Base-by-base conservation (phyloP, 2,329 filamentous ascomycete genomes). In the Fusarium veterinarium region DNA sequence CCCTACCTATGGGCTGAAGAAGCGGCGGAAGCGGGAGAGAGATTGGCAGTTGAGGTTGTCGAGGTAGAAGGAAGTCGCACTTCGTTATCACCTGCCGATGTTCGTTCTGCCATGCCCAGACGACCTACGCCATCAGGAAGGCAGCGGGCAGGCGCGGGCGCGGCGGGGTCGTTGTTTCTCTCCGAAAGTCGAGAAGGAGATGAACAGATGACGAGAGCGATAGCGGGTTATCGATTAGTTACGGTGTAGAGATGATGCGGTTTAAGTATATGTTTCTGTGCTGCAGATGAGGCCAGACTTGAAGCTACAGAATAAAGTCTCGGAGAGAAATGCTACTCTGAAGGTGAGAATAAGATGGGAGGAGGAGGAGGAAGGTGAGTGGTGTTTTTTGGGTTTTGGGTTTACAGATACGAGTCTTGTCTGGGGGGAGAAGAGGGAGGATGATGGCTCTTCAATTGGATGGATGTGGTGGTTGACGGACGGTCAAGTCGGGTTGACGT, bases 41-140 rank as follows among this genome's bases (percentile, higher is more conserved):
- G 62, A 66, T 73, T 69, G 69, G 75, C 71, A 76, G 78, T 70
- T 69, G 78, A 76, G 68, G 79, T 75, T 79, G 77, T 79, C 76
- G 81, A 78, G 76, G 81, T 75, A 75, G 83, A 81, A 77, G 84
- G 84, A 82, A 85, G 85, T 84, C 83, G 86, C 85, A 83, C 84
- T 84, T 87, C 84, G 86, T 87, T 86, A 82, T 88, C 86, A 83
- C 84, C 83, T 86, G 81, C 80, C 81, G 80, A 78, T 82, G 83
- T 90, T 89, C 85, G 88, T 87, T 90, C 88, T 89, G 88, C 88
- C 89, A 90, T 90, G 87, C 82, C 82, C 81, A 78, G 86, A 88
- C 75, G 89, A 90, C 88, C 75, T 90, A 90, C 88, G 88, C 88
- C 88, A 90, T 90, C 82, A 85, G 87, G 84, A 86, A 84, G 81